Evolutionary conservation across 2,329 filamentous ascomycete genomes (phyloP).

Genomic region (Colletotrichum sp.): DNA sequence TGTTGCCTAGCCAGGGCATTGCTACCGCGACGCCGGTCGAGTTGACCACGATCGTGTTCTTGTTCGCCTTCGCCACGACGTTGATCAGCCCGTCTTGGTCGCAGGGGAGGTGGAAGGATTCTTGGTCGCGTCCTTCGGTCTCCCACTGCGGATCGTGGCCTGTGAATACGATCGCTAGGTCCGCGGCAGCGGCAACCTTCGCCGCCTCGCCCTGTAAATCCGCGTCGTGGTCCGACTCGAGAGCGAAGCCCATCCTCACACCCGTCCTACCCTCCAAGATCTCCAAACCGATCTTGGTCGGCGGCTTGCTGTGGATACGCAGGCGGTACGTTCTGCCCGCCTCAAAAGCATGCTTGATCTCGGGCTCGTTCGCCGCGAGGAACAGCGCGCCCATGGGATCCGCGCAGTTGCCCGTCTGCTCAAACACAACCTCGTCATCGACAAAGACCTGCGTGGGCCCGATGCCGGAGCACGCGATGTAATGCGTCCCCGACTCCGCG

Average conservation of each 20-base stretch:
- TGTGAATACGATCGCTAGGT: conserved; percentile 67
- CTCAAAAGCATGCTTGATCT: conserved; percentile 28
- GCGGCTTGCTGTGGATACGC: conserved; percentile 32
- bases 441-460: conserved; percentile 35
- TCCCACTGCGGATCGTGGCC: conserved; percentile 60
- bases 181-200: conserved; percentile 46
- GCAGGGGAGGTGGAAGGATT: conserved; percentile 43
- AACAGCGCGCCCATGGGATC: conserved; percentile 42
- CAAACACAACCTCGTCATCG: conserved; percentile 33
- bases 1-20: conserved; percentile 59
- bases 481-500: conserved; percentile 32
- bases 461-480: conserved; percentile 35
- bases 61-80: conserved; percentile 62
- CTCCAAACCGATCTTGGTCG: conserved; percentile 30
- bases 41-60: conserved; percentile 68
- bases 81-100: conserved; percentile 72
- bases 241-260: conserved; percentile 35
- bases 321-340: conserved; percentile 36
- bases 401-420: conserved; percentile 33
- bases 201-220: conserved; percentile 56
- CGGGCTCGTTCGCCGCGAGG: conserved; percentile 32
- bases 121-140: conserved; percentile 65
- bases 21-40: conserved; percentile 69
- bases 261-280: conserved; percentile 37
- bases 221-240: conserved; percentile 48